Evolutionary conservation across 306 rosid species (phyloP), one percentile per base, ranked within the genome.

Genomic region (Cicer cuneatum): DNA sequence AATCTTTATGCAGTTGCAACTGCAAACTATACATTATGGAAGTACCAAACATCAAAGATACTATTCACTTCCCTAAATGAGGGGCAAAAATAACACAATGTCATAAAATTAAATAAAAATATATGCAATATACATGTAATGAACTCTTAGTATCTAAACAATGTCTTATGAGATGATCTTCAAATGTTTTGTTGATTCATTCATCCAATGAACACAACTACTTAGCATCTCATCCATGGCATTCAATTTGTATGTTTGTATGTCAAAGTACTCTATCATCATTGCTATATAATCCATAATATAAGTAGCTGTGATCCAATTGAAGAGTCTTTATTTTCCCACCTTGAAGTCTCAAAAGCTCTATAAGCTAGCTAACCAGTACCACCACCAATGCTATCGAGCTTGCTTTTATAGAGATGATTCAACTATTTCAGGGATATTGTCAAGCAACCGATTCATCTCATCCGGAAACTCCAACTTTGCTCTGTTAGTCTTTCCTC

Each of bases 401-500:
- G 79, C 52, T 80, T 83, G 56, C 47, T 76, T 80, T 75, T 85
- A 51, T 37, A 69, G 66, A 24, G 91, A 83, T 5, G 96, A 83
- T 73, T 88, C 85, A 18, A 94, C 81, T 65, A 92, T 67, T 83
- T 92, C 97, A 37, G 97, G 97, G 61, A 94, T 83, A 51, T 75
- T 81, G 70, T 94, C 93, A 69, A 91, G 97, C 74, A 94, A 83
- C n/a, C 82, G 84, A 74, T 88, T 82, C 93, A 94, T 88, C 77
- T 91, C 93, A 2, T 87, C 91, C 5, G 97, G 89, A 78, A 94
- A 94, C 78, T 91, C 98, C 21, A 83, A 71, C 86, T 91, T 90
- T 46, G 96, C 96, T 64, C 95, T 88, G 61, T 94, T 94, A 18
- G 93, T 91, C 85, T 92, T 94, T 65, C 95, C 96, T 68, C 97